Conservation (phyloP, 2,329 filamentous ascomycete genomes). For the Dothistroma septosporum region DNA sequence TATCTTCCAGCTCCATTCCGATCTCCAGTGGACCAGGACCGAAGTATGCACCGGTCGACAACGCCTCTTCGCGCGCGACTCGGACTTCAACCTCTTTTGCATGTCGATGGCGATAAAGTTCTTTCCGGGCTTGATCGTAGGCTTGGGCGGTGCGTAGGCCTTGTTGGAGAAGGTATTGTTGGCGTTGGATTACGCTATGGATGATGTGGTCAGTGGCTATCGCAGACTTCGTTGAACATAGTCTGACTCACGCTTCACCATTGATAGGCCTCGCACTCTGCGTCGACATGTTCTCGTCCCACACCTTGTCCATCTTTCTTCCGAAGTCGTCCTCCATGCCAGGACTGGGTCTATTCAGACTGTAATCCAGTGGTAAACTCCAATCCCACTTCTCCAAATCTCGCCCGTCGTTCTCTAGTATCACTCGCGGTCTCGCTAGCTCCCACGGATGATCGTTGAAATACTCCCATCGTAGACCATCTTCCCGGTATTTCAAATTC, state of each 20-base stretch:
- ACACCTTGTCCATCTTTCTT: slow-evolving; percentile 45
- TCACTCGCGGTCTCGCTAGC: slow-evolving; percentile 76
- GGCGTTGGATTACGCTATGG: slow-evolving; percentile 81
- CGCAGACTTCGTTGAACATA: neutral
- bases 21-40: slow-evolving; percentile 71
- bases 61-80: slow-evolving; percentile 82
- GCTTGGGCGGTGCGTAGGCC: slow-evolving; percentile 52
- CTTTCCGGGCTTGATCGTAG: slow-evolving; percentile 81
- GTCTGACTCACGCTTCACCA: slow-evolving; percentile 46
- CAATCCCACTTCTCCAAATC: slow-evolving; percentile 75
- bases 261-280: slow-evolving; percentile 73
- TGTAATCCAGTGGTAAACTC: slow-evolving; percentile 48
- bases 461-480: slow-evolving; percentile 73
- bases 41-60: slow-evolving; percentile 82
- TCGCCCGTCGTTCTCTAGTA: slow-evolving; percentile 81
- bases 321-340: slow-evolving; percentile 15
- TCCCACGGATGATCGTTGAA: slow-evolving; percentile 97
- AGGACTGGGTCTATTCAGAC: slow-evolving; percentile 19
- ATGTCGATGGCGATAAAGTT: slow-evolving; percentile 84
- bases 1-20: slow-evolving; percentile 76
- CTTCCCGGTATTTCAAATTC: slow-evolving; percentile 74
- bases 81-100: slow-evolving; percentile 76
- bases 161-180: slow-evolving; percentile 72
- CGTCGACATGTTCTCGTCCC: slow-evolving; percentile 47
- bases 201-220: neutral